A percentile compares a stretch with the other conserved stretches of the same genome.
phyloP scores from a whole-genome alignment of 2,329 filamentous ascomycete species.

The Fusarium cyanostomum region DNA sequence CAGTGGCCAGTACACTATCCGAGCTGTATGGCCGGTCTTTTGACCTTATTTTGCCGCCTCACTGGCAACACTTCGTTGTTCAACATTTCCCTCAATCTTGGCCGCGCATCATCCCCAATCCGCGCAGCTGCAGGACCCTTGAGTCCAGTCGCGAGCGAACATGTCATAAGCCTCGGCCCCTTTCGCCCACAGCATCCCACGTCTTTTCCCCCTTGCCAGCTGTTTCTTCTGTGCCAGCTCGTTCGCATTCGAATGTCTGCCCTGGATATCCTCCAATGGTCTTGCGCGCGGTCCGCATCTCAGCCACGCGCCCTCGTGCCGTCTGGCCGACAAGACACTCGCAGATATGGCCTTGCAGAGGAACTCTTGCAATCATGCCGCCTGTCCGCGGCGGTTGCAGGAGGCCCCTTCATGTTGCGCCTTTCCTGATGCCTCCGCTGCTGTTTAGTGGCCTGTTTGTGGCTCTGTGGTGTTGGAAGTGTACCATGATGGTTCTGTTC shows the following conservation, averaged over 20 bases:
- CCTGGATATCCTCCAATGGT: constrained; percentile 30
- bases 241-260: constrained; percentile 12
- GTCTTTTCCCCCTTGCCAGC: constrained; percentile 26
- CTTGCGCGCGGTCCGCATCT: constrained; percentile 36
- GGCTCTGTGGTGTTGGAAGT: constrained; percentile 72
- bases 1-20: no score
- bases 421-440: constrained; percentile 69
- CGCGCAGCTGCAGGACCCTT: constrained; percentile 28
- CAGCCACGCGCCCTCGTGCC: constrained; percentile 30
- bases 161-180: constrained; percentile 40
- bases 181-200: constrained; percentile 29
- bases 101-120: constrained; percentile 30
- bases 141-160: constrained; percentile 44
- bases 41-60: constrained; percentile 25
- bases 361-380: constrained; percentile 8
- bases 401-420: constrained; percentile 45
- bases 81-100: constrained; percentile 8
- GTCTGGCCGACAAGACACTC: constrained; percentile 12
- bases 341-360: constrained; percentile 21
- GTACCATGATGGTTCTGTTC: constrained; percentile 77
- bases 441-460: constrained; percentile 73
- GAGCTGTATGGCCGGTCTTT: no score
- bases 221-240: constrained; percentile 9
- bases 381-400: constrained; percentile 15
- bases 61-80: constrained; percentile 28